Percentiles rank a stretch among this genome's conserved stretches.
phyloP scores from a whole-genome alignment of 73 alveolate genomes.

The Tetrahymena borealis region DNA sequence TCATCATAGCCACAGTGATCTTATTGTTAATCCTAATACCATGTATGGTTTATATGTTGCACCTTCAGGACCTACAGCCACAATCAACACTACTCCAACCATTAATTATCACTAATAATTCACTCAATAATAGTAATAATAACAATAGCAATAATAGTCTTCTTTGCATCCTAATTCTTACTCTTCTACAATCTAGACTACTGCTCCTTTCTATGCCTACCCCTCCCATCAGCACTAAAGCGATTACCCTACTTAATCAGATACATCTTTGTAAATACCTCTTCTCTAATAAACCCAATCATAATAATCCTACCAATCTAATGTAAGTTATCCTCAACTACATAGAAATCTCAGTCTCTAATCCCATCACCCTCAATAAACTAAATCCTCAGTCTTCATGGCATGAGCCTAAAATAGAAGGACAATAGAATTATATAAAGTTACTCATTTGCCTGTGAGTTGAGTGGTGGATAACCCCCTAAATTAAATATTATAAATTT shows the following conservation, averaged over 20 bases:
- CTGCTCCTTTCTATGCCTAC: background rate
- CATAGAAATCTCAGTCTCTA: background rate
- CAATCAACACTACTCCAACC: background rate
- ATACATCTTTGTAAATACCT: background rate
- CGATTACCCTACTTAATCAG: background rate
- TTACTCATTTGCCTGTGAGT: background rate
- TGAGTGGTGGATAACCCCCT: background rate
- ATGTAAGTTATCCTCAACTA: background rate
- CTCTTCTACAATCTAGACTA: background rate
- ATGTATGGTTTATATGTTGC: background rate
- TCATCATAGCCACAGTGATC: background rate
- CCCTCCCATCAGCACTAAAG: background rate
- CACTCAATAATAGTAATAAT: background rate
- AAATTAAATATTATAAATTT: background rate
- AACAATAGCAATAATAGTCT: background rate
- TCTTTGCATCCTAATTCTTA: background rate
- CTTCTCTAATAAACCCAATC: background rate
- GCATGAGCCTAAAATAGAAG: background rate
- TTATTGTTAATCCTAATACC: background rate
- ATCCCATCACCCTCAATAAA: background rate
- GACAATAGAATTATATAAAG: background rate
- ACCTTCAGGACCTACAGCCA: background rate
- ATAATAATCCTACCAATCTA: background rate
- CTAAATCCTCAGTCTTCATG: background rate
- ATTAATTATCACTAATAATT: background rate